A percentile compares a stretch with the other conserved stretches of the same genome.
Conservation (phyloP, 345 rosid genomes). For the Citrus hindsii region DNA sequence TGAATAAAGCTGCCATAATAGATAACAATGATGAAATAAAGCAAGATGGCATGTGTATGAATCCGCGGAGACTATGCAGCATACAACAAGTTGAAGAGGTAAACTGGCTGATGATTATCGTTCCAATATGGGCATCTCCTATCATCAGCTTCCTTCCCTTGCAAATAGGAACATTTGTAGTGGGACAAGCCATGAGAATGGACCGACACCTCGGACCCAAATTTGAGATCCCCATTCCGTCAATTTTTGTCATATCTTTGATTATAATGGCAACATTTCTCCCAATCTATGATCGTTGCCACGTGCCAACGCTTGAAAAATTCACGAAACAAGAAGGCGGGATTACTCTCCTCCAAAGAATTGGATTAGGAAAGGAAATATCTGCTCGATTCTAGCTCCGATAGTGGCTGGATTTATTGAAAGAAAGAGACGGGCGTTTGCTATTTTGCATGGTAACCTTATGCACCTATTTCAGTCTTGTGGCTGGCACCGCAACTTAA, state of each 20-base stretch:
- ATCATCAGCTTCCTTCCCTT: conserved; percentile 40
- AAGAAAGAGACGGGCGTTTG: too few species aligned
- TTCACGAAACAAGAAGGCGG: too few species aligned
- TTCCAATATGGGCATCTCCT: conserved; percentile 41
- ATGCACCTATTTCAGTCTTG: too few species aligned
- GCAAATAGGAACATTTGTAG: conserved; percentile 34
- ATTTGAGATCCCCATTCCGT: conserved; percentile 45
- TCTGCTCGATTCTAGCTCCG: too few species aligned
- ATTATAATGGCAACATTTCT: conserved; percentile 34
- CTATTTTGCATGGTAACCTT: too few species aligned
- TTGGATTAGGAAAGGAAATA: too few species aligned
- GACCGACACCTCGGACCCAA: conserved; percentile 36
- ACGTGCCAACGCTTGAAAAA: too few species aligned
- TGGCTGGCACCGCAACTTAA: too few species aligned
- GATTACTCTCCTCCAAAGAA: too few species aligned
- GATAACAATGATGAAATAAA: conserved; percentile 20
- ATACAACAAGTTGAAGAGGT: conserved; percentile 44
- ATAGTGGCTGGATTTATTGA: too few species aligned
- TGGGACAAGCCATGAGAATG: conserved; percentile 44
- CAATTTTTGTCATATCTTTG: conserved; percentile 30
- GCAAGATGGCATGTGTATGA: conserved; percentile 16
- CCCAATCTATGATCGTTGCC: conserved; percentile 32
- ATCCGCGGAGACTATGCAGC: conserved; percentile 32
- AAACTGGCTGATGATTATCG: conserved; percentile 35
- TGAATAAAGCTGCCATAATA: conserved; percentile 43